Evolutionary conservation across 305 asterid genomes (phyloP).

Genomic region (Salvia sclarea): DNA sequence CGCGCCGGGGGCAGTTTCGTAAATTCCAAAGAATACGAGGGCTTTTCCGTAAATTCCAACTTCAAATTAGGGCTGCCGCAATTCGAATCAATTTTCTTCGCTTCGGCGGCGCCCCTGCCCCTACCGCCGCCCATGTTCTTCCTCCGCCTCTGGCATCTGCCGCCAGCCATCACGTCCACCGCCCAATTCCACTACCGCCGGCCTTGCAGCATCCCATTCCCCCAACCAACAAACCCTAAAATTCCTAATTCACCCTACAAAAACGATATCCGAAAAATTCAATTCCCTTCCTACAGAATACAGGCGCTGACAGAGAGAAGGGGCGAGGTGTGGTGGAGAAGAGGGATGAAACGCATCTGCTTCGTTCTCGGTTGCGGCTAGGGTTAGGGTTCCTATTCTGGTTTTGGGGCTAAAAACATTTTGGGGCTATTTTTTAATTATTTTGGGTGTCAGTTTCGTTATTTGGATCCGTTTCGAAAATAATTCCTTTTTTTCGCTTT

Average conservation of each 20-base stretch:
- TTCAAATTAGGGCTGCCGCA: slow-evolving; percentile 49
- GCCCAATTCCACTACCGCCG: slow-evolving; percentile 51
- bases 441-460: slow-evolving; percentile 48
- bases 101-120: slow-evolving; percentile 55
- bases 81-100: slow-evolving; percentile 43
- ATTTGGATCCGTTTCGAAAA: slow-evolving; percentile 53
- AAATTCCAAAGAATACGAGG: slow-evolving; percentile 49
- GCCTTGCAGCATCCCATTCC: slow-evolving; percentile 53
- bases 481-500: slow-evolving; percentile 30
- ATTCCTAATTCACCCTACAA: slow-evolving; percentile 22
- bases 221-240: slow-evolving; percentile 45
- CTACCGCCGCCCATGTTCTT: slow-evolving; percentile 62
- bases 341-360: slow-evolving; percentile 32
- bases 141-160: slow-evolving; percentile 68
- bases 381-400: slow-evolving; percentile 67
- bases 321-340: background rate
- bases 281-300: slow-evolving; percentile 22
- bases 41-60: slow-evolving; percentile 57
- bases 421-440: slow-evolving; percentile 43
- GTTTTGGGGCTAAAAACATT: slow-evolving; percentile 45
- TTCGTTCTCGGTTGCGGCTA: slow-evolving; percentile 52
- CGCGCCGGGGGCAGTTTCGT: slow-evolving; percentile 50
- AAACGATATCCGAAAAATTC: slow-evolving; percentile 32
- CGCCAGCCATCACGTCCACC: slow-evolving; percentile 62
- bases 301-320: slow-evolving; percentile 28